Conservation (phyloP, 495 filamentous ascomycete genomes). For the Talaromyces nanjingensis region DNA sequence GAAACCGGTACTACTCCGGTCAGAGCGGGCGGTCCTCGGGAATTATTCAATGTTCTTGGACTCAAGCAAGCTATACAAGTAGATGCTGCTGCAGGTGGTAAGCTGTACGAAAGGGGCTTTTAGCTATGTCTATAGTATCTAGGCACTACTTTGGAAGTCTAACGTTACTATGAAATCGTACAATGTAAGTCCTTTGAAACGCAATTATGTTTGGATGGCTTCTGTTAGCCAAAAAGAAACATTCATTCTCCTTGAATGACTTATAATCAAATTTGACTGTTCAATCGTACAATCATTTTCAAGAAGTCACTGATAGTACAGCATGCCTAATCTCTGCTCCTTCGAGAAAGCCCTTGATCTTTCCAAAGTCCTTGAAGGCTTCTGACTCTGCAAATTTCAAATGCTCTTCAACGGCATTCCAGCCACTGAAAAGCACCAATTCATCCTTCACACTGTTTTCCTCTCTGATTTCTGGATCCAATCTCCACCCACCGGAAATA, state of each 20-base stretch:
- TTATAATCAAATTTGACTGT: background rate
- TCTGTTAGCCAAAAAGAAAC: background rate
- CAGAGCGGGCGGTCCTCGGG: background rate
- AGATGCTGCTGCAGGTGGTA: slow-evolving; percentile 11
- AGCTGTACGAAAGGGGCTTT: slow-evolving; percentile 1
- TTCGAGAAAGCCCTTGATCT: slow-evolving; percentile 22
- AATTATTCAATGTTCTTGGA: slow-evolving; percentile 13
- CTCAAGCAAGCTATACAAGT: slow-evolving; percentile 9
- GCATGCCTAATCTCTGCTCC: slow-evolving; percentile 39
- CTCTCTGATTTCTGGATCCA: slow-evolving; percentile 32
- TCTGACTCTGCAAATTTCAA: slow-evolving; percentile 29
- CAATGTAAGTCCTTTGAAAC: background rate
- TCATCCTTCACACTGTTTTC: slow-evolving; percentile 30
- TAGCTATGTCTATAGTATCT: background rate
- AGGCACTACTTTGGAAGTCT: background rate
- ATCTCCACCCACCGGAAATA: slow-evolving; percentile 40
- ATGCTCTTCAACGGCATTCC: slow-evolving; percentile 41
- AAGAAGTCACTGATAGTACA: slow-evolving; percentile 2
- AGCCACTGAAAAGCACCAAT: slow-evolving; percentile 45
- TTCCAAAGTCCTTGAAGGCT: slow-evolving; percentile 29
- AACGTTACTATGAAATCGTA: background rate
- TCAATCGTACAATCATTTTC: background rate
- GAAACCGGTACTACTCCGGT: slow-evolving; percentile 2
- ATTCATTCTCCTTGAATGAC: background rate
- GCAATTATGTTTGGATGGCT: background rate